Evolutionary conservation across 768 basidiomycete genomes (phyloP), one percentile per base, ranked within the genome.

Genomic region (Mrakia blollopis): DNA sequence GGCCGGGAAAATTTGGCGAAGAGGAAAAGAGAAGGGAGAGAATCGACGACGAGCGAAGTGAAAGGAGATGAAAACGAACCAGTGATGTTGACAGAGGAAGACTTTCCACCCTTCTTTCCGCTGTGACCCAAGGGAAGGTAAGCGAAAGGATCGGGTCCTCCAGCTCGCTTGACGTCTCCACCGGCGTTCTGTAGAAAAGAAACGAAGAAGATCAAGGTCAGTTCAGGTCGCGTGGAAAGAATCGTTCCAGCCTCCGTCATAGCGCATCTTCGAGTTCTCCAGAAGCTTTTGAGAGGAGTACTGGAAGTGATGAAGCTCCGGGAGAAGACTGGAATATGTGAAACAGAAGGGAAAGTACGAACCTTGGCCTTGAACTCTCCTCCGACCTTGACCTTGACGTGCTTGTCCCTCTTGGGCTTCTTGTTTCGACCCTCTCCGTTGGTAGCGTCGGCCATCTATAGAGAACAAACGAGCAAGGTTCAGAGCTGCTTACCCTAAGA

Each of bases 281-380:
- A 44, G 14, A 9, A 13, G 44, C 44, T 44, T 14, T 30, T 54
- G 21, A 74, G 16, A n/a, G n/a, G n/a, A n/a, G 21, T 77, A 74
- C 10, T 14, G 57, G 63, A 9, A 60, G 30, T 78, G 11, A 18
- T 52, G 10, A 41, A 16, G 41, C 3, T 54, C 13, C 28, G 30
- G 8, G 32, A 37, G 14, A 25, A 52, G 25, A 9, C 1, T 25
- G 18, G 4, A 9, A 57, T n/a, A n/a, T n/a, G n/a, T n/a, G 57
- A 25, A 11, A 10, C 21, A 13, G 57, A 13, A 28, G 1, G 25
- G 28, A 57, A 57, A 57, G 57, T n/a, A 57, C 57, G 28, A 80
- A 93, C 95, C 89, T 94, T 98, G 41, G 97, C 93, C 83, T 91
- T 95, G 87, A 97, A 98, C 83, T 98, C 94, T 21, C 89, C 89